phyloP scores from a whole-genome alignment of 2,329 filamentous ascomycete species.

The Fusarium brevicatenulatum region DNA sequence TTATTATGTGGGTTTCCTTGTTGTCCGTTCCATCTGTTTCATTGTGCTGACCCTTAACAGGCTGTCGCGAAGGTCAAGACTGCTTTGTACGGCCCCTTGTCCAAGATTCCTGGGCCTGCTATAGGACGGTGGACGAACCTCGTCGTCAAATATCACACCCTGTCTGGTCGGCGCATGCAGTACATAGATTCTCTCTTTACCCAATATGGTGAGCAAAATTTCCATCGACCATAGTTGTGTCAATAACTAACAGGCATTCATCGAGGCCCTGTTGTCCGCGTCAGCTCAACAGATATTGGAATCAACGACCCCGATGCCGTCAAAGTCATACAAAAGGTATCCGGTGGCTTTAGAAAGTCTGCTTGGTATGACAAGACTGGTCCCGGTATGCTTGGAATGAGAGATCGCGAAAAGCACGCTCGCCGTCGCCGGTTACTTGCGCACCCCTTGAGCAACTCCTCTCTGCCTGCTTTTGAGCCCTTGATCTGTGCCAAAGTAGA shows the following conservation, averaged over 20 bases:
- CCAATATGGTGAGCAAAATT: fast-evolving
- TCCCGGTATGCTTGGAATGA: not conserved
- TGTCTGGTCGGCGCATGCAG: not conserved
- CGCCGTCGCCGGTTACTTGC: not conserved
- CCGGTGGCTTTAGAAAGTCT: not conserved
- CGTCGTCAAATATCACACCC: not conserved
- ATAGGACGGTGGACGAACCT: not conserved
- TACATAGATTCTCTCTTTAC: not conserved
- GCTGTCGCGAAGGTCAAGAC: not conserved
- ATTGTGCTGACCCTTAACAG: not conserved
- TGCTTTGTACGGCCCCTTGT: not conserved
- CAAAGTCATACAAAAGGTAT: not conserved
- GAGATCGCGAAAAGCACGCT: not conserved
- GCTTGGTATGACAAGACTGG: conserved; percentile 7
- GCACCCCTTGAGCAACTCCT: not conserved
- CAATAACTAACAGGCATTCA: fast-evolving
- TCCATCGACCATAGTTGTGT: fast-evolving
- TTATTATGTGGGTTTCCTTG: fast-evolving
- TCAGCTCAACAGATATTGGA: not conserved
- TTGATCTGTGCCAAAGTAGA: not conserved
- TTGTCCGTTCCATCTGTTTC: fast-evolving
- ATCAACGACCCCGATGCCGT: not conserved
- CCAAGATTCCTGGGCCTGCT: not conserved
- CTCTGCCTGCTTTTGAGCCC: not conserved
- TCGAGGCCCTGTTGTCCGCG: not conserved